Evolutionary conservation across 306 rosid species (phyloP), one percentile per base, ranked within the genome.

Genomic region (Adenanthera pavonina): DNA sequence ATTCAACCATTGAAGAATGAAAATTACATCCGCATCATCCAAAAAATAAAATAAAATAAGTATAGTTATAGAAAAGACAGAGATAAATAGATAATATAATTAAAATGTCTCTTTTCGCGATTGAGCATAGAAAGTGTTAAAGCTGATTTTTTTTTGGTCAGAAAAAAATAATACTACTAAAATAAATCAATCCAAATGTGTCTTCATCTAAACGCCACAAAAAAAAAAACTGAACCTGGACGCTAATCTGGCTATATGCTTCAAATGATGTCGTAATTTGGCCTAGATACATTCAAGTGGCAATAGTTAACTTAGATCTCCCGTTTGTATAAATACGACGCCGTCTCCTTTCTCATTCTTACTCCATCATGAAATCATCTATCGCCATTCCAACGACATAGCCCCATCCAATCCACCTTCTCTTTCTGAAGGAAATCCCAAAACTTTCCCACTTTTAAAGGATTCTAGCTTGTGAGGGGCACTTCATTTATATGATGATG

Each of bases 341-440:
- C 85, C 86, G 78, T 78, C 40, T 56, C 47, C 5, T 6, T 47
- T 61, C 36, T 78, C 71, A 68, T 30, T n/a, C 49, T 75, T n/a
- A 54, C 41, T 69, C 59, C 82, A 88, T 79, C 57, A 73, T 83
- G 86, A 56, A 4, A 43, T 83, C 92, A 90, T 77, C 75, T 90
- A n/a, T 78, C 90, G 53, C 80, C 89, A 85, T 87, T 67, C 54
- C 7, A 77, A 78, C 81, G 38, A 57, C 78, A 84, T 84, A 82
- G 54, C 80, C 44, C 36, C 59, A 8, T 8, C 10, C 35, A 59
- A 20, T 60, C 34, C 16, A 25, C 11, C 16, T 0, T 17, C n/a
- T 33, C 76, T 54, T 40, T 33, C 7, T 8, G 7, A 17, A 34
- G 53, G 20, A 76, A 33, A 15, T 15, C 17, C 12, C 33, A 2